phyloP scores from a whole-genome alignment of 2,329 filamentous ascomycete species.

The Colletotrichum liriopes region DNA sequence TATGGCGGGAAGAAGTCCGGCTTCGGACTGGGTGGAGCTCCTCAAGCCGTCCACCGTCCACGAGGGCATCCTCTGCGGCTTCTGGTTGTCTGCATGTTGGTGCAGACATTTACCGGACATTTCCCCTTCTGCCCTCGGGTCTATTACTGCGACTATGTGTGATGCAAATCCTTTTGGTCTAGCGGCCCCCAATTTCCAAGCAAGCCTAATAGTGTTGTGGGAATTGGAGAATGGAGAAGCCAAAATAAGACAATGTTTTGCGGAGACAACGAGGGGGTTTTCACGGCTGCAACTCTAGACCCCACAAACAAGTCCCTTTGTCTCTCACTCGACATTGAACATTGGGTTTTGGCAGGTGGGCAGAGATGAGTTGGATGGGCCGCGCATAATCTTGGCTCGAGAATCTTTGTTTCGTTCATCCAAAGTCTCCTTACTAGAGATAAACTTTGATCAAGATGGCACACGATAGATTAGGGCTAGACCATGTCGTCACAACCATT shows the following conservation, averaged over 20 bases:
- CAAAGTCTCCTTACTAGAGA: background rate
- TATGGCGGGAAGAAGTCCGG: constrained; percentile 25
- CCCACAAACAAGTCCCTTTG: constrained; percentile 4
- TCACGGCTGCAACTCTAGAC: constrained; percentile 4
- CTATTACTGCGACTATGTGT: background rate
- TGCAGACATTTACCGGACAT: constrained; percentile 8
- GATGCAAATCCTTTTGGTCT: background rate
- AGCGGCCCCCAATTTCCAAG: background rate
- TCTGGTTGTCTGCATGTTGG: background rate
- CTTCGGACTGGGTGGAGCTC: constrained; percentile 25
- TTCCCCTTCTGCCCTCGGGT: background rate
- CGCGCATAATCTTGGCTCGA: background rate
- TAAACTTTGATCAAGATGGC: background rate
- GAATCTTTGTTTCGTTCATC: background rate
- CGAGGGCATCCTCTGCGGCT: background rate
- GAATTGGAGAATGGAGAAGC: constrained; percentile 2
- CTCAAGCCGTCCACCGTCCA: constrained; percentile 6
- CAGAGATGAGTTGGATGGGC: background rate
- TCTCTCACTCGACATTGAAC: background rate
- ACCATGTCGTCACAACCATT: background rate
- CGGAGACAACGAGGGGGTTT: background rate
- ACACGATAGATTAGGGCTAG: background rate
- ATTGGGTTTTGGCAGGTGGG: background rate
- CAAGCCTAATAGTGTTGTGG: background rate
- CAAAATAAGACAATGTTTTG: background rate